phyloP scores from a whole-genome alignment of 805 yeast genomes.

The Metschnikowia baotianmanensis region DNA sequence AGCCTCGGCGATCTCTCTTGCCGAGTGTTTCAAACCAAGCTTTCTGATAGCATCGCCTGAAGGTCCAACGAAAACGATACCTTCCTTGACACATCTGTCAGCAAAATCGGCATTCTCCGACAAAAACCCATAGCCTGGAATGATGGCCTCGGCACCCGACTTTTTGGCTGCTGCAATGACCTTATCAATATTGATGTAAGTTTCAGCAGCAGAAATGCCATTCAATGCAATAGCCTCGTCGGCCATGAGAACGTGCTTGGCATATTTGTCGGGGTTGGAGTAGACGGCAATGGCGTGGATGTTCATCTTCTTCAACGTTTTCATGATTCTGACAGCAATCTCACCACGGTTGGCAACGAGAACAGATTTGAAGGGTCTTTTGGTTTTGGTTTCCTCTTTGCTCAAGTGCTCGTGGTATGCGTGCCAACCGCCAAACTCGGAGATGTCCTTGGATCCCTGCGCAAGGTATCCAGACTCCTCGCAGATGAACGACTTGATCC shows the following conservation, averaged over 20 bases:
- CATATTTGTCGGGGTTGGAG: constrained; percentile 85
- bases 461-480: constrained; percentile 82
- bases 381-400: constrained; percentile 24
- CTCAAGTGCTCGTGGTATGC: constrained; percentile 47
- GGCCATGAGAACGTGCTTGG: constrained; percentile 81
- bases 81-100: constrained; percentile 78
- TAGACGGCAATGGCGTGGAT: constrained; percentile 84
- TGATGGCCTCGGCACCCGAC: constrained; percentile 88
- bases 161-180: constrained; percentile 81
- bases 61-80: constrained; percentile 94
- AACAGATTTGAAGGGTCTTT: constrained; percentile 75
- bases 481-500: constrained; percentile 92
- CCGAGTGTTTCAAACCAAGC: constrained; percentile 93
- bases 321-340: constrained; percentile 92
- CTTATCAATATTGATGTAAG: constrained; percentile 83
- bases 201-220: constrained; percentile 86
- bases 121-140: constrained; percentile 96
- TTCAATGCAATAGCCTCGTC: constrained; percentile 77
- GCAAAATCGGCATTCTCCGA: constrained; percentile 97
- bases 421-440: constrained; percentile 89
- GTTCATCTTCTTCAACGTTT: constrained; percentile 75
- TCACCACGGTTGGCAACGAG: constrained; percentile 97
- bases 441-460: constrained; percentile 74
- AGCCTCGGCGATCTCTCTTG: constrained; percentile 84
- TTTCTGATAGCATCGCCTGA: constrained; percentile 88